These are phyloP conservation scores for Coemansia javaensis DNA, from an alignment of 192 early-diverging fungal genomes.

Conservation along the genomic window DNA sequence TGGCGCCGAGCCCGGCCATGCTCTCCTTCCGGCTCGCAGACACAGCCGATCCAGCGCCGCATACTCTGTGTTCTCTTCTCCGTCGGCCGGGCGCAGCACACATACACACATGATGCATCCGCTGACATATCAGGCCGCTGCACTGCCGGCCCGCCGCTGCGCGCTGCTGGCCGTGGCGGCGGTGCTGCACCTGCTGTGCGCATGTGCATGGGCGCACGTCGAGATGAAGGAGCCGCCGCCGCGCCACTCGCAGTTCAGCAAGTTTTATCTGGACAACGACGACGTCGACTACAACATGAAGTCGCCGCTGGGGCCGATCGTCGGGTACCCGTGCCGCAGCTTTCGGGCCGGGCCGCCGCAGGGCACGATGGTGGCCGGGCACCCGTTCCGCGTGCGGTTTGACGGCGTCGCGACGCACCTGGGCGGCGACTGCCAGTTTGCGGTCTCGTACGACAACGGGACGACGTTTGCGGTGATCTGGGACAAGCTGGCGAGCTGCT, in stretches of 20 bases:
- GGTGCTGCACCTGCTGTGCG: background rate
- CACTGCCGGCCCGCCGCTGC: background rate
- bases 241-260: slow-evolving; percentile 44
- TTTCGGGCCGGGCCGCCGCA: slow-evolving; percentile 32
- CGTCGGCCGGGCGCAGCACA: too few relatives aligned
- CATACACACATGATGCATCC: background rate
- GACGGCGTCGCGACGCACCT: slow-evolving; percentile 53
- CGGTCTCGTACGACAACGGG: slow-evolving; percentile 58
- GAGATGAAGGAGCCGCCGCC: slow-evolving; percentile 46
- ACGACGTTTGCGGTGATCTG: slow-evolving; percentile 59
- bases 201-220: slow-evolving; percentile 21
- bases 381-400: slow-evolving; percentile 49
- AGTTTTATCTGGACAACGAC: slow-evolving; percentile 42
- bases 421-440: slow-evolving; percentile 69
- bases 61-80: too few relatives aligned
- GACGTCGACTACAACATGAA: slow-evolving; percentile 51
- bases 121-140: too few relatives aligned
- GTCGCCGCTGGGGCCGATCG: slow-evolving; percentile 38
- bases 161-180: background rate
- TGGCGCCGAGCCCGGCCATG: too few relatives aligned
- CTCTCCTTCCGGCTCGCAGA: too few relatives aligned
- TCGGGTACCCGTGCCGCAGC: slow-evolving; percentile 46
- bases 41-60: too few relatives aligned
- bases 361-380: slow-evolving; percentile 47
- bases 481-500: slow-evolving; percentile 47